A percentile compares a stretch with the other conserved stretches of the same genome.
Conservation (phyloP, 768 basidiomycete genomes). For the Tulasnella sp. region DNA sequence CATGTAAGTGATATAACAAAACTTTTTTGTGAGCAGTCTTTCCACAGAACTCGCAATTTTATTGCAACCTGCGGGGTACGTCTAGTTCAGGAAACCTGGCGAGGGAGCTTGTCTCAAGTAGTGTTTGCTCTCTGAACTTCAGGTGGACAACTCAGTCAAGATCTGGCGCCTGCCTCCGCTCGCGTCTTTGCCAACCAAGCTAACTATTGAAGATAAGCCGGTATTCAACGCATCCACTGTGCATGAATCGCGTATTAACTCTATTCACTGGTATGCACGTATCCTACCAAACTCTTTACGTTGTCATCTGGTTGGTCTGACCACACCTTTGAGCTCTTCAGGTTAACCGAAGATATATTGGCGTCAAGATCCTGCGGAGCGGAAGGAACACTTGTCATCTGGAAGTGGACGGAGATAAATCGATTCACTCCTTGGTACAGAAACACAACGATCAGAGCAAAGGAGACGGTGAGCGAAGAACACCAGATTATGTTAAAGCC, state of each 20-base stretch:
- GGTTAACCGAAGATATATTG: conserved; percentile 2
- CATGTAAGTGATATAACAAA: not conserved
- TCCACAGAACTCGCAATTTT: conserved; percentile 2
- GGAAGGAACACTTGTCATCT: conserved; percentile 4
- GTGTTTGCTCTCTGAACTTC: not conserved
- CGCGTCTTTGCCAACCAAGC: not conserved
- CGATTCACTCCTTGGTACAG: not conserved
- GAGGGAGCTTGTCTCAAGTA: too few species aligned
- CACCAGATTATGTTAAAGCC: not conserved
- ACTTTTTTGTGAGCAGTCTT: not conserved
- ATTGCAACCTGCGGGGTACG: conserved; percentile 10
- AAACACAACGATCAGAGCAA: not conserved
- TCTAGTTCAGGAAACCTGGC: not conserved
- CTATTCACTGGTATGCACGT: conserved; percentile 6
- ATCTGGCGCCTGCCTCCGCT: conserved; percentile 9
- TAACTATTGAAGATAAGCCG: conserved; percentile 5
- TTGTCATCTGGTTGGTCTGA: not conserved
- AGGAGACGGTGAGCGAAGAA: not conserved
- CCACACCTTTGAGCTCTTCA: not conserved
- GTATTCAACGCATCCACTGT: not conserved
- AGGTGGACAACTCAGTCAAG: conserved; percentile 8
- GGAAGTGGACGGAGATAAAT: conserved; percentile 11
- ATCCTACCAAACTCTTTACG: not conserved
- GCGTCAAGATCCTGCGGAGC: not conserved
- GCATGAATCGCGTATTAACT: conserved; percentile 5